phyloP scores from a whole-genome alignment of 1,284 basidiomycete genomes.

The Ustilago sp. region DNA sequence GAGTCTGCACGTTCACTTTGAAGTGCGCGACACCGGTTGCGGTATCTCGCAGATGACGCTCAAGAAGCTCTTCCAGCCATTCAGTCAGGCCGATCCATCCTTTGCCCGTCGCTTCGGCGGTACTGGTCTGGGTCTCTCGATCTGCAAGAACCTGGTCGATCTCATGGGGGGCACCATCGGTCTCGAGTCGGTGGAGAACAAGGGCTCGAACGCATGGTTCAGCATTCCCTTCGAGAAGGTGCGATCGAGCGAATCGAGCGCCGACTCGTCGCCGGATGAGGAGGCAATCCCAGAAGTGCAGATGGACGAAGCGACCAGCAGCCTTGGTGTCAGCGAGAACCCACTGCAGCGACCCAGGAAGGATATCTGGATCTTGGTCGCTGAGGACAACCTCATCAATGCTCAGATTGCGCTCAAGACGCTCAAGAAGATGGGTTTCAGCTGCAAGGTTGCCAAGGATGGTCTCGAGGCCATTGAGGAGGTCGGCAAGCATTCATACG shows the following conservation, averaged over 20 bases:
- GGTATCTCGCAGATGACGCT: conserved; percentile 67
- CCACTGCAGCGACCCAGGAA: conserved; percentile 56
- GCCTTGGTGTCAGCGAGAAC: conserved; percentile 52
- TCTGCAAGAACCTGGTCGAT: conserved; percentile 63
- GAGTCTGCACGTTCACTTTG: conserved; percentile 61
- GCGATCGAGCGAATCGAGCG: conserved; percentile 22
- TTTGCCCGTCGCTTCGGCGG: conserved; percentile 64
- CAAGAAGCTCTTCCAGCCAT: conserved; percentile 69
- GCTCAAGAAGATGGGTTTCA: conserved; percentile 67
- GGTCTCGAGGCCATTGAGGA: conserved; percentile 62
- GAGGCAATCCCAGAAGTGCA: conserved; percentile 25
- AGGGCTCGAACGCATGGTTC: conserved; percentile 66
- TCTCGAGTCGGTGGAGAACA: conserved; percentile 63
- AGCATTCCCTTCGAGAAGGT: conserved; percentile 62
- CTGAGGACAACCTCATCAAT: conserved; percentile 67
- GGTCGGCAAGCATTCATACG: conserved; percentile 56
- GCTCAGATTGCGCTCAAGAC: conserved; percentile 65
- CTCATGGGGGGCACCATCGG: conserved; percentile 65
- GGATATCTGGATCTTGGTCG: conserved; percentile 66
- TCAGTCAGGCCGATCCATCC: conserved; percentile 66
- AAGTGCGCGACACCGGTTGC: conserved; percentile 69
- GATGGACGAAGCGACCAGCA: conserved; percentile 54
- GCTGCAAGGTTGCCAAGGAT: conserved; percentile 62
- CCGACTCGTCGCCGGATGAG: conserved; percentile 42
- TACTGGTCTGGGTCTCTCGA: conserved; percentile 64